Conservation (phyloP, 306 rosid species). For the Prunus padus region DNA sequence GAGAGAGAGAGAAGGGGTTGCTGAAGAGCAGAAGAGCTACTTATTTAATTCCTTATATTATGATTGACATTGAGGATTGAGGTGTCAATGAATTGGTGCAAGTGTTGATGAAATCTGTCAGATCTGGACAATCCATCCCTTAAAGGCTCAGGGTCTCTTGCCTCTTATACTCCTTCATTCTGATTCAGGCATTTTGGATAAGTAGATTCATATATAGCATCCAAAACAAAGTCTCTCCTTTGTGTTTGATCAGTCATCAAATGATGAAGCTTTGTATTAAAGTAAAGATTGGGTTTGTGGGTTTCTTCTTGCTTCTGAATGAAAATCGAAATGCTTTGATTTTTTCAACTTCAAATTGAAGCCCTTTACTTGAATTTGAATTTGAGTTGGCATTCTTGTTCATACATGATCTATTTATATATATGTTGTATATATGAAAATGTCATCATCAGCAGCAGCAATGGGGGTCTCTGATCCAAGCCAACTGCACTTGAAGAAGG, state of each 20-base stretch:
- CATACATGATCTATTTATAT: not conserved
- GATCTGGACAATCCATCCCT: not conserved
- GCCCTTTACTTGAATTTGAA: not conserved
- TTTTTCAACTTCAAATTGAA: not conserved
- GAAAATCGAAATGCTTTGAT: not conserved
- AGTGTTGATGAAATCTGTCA: not conserved
- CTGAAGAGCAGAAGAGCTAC: not conserved
- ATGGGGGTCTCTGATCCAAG: conserved; percentile 68
- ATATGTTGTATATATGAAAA: not conserved
- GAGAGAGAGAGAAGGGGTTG: not conserved
- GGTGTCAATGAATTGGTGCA: not conserved
- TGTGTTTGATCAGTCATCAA: not conserved
- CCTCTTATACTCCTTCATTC: not conserved
- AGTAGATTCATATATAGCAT: not conserved
- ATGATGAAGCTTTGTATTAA: not conserved
- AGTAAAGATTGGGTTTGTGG: not conserved
- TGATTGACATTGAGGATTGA: not conserved
- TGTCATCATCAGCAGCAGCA: conserved; percentile 41
- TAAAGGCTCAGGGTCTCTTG: not conserved
- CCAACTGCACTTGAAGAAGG: conserved; percentile 78
- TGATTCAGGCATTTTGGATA: not conserved
- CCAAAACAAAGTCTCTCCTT: not conserved
- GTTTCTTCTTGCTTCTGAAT: not conserved
- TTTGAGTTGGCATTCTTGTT: not conserved
- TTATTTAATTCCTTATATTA: not conserved